Conservation (phyloP, 176 grass and related monocot genomes). For the Avena eriantha region DNA sequence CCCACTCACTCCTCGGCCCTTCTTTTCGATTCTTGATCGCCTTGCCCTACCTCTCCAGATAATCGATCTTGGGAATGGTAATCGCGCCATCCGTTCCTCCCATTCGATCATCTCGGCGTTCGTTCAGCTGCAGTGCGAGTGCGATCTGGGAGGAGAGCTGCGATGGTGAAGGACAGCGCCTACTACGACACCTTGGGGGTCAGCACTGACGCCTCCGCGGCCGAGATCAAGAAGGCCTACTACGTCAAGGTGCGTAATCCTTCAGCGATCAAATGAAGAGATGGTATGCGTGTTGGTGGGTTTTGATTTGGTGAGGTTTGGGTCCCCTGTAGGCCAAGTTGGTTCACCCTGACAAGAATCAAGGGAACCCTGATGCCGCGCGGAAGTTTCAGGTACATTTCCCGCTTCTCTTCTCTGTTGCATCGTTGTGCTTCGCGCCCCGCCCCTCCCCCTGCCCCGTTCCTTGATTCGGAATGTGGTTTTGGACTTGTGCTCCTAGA, state of each 20-base stretch:
- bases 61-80: conserved; percentile 34
- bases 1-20: conserved; percentile 6
- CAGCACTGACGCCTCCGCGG: conserved; percentile 69
- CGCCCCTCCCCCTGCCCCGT: too few relatives aligned
- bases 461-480: neutral
- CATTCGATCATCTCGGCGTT: neutral
- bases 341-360: conserved; percentile 94
- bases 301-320: conserved; percentile 9
- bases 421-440: neutral
- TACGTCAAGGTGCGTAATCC: conserved; percentile 71
- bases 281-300: neutral
- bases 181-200: conserved; percentile 88
- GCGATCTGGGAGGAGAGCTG: conserved; percentile 14
- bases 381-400: conserved; percentile 70
- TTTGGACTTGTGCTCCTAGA: neutral
- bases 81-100: neutral
- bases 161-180: conserved; percentile 70
- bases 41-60: neutral
- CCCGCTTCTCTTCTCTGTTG: neutral
- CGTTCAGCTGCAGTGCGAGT: neutral
- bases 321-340: conserved; percentile 65
- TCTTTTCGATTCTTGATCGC: neutral
- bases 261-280: neutral
- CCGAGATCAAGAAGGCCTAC: conserved; percentile 97
- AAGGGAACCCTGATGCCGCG: conserved; percentile 69